phyloP scores from a whole-genome alignment of 768 basidiomycete genomes.

The Pholiota molesta region DNA sequence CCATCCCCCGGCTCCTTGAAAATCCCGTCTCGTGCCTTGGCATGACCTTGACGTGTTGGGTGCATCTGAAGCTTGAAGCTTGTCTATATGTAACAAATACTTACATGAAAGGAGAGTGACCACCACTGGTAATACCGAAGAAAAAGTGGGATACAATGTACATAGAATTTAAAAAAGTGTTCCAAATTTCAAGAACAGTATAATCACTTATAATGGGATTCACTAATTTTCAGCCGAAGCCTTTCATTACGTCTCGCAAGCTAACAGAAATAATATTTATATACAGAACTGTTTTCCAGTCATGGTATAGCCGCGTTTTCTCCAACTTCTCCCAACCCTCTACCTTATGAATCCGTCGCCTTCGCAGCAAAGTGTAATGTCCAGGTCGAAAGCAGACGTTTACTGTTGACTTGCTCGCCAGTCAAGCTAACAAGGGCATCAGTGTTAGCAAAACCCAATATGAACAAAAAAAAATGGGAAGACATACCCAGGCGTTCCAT shows the following conservation, averaged over 20 bases:
- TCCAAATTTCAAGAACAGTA: too few species aligned
- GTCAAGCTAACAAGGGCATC: slow-evolving; percentile 57
- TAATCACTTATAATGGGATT: too few species aligned
- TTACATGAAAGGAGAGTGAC: too few species aligned
- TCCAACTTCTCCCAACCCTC: neutral
- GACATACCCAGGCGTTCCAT: slow-evolving; percentile 90
- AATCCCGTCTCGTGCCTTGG: too few species aligned
- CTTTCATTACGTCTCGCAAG: slow-evolving; percentile 2
- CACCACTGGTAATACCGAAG: too few species aligned
- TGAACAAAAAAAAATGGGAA: slow-evolving; percentile 4
- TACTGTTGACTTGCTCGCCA: slow-evolving; percentile 82
- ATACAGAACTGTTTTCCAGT: slow-evolving; percentile 3
- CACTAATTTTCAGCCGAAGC: too few species aligned
- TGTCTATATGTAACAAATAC: neutral
- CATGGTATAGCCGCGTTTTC: neutral
- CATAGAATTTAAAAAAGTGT: too few species aligned
- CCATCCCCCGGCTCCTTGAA: too few species aligned
- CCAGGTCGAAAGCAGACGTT: slow-evolving; percentile 87
- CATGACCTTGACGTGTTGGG: too few species aligned
- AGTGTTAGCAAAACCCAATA: slow-evolving; percentile 18
- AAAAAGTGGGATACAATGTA: too few species aligned
- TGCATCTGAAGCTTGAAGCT: neutral
- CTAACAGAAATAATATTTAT: slow-evolving; percentile 8
- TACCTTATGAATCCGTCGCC: slow-evolving; percentile 44
- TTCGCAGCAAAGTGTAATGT: slow-evolving; percentile 92